These are phyloP conservation scores for Allomyces macrogynus DNA, from an alignment of 192 early-diverging fungal genomes.

Conservation along the genomic window DNA sequence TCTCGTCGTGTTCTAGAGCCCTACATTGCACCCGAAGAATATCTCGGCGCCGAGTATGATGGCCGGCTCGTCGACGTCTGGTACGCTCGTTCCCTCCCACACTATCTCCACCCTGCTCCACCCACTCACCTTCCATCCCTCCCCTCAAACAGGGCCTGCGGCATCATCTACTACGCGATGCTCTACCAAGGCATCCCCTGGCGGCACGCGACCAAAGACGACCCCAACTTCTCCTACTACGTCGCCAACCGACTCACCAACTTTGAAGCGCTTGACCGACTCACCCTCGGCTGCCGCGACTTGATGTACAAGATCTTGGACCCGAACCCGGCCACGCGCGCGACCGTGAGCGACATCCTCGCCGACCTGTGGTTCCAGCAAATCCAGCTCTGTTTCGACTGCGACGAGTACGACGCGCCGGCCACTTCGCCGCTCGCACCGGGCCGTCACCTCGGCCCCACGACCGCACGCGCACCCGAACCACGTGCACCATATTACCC, in stretches of 20 bases:
- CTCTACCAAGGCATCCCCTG: conserved; percentile 46
- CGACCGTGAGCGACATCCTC: conserved; percentile 47
- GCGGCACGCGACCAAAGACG: conserved; percentile 32
- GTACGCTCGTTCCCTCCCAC: conserved; percentile 3
- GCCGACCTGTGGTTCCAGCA: conserved; percentile 53
- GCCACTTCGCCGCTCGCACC: not conserved
- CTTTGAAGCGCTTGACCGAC: conserved; percentile 34
- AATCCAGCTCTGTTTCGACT: conserved; percentile 34
- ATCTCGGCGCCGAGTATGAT: conserved; percentile 43
- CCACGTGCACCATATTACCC: not conserved
- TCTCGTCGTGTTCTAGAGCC: conserved; percentile 17
- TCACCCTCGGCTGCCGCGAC: conserved; percentile 40
- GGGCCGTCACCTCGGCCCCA: not conserved
- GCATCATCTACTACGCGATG: conserved; percentile 78
- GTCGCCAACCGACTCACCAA: conserved; percentile 15
- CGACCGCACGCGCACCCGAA: not conserved
- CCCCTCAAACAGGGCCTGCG: conserved; percentile 42
- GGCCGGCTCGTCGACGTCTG: conserved; percentile 42
- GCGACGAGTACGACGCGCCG: not conserved
- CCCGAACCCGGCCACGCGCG: conserved; percentile 49
- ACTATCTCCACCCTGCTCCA: not conserved
- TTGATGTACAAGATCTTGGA: conserved; percentile 64
- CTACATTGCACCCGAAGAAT: conserved; percentile 72
- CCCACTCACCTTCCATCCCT: too few species aligned
- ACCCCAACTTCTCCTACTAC: conserved; percentile 26